Conservation (phyloP, 345 rosid species). For the Citrus inodora region DNA sequence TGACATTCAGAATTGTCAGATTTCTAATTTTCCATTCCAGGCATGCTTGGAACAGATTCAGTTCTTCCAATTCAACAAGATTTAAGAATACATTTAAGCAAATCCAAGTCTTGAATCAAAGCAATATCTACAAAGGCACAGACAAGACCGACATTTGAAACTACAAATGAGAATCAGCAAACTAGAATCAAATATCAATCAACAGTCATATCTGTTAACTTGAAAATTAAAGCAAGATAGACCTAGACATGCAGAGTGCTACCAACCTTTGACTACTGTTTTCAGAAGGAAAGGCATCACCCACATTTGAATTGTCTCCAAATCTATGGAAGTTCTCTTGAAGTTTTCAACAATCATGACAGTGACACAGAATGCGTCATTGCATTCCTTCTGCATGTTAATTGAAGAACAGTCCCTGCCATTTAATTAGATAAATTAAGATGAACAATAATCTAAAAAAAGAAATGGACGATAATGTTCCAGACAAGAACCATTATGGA, state of each 20-base stretch:
- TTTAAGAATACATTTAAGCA: background rate
- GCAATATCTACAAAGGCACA: background rate
- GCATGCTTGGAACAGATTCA: constrained; percentile 4
- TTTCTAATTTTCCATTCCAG: background rate
- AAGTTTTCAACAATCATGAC: constrained; percentile 43
- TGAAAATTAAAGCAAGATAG: background rate
- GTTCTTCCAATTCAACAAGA: constrained; percentile 3
- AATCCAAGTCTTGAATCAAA: background rate
- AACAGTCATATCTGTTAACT: background rate
- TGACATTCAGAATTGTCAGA: background rate
- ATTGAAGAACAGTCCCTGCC: constrained; percentile 40
- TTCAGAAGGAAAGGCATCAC: constrained; percentile 66
- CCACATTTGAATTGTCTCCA: constrained; percentile 37
- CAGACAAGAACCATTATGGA: background rate
- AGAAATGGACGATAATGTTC: background rate
- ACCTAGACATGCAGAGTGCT: background rate
- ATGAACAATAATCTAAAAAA: background rate
- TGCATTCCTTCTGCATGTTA: constrained; percentile 32
- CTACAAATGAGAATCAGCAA: background rate
- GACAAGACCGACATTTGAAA: background rate
- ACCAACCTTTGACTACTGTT: constrained; percentile 57
- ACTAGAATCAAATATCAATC: background rate
- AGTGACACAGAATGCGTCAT: constrained; percentile 51
- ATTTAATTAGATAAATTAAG: constrained; percentile 8
- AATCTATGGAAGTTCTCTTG: constrained; percentile 24